Evolutionary conservation across 2,329 filamentous ascomycete genomes (phyloP).

Genomic region (Aspergillus chevalieri): DNA sequence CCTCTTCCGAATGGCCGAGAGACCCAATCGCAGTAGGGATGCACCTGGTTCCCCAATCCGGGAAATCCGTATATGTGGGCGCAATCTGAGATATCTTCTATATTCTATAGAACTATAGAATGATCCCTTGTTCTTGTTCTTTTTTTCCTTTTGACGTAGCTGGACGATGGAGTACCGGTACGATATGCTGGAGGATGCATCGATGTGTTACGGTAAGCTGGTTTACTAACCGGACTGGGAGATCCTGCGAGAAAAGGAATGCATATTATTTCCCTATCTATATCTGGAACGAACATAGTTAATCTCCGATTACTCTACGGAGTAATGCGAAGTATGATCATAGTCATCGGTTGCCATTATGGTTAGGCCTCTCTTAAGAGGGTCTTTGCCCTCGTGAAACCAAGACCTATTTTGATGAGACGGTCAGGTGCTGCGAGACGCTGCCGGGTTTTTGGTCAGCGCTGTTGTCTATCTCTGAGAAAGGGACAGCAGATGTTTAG

Average conservation of each 20-base stretch:
- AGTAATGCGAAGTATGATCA: too few species aligned
- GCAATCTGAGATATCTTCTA: not conserved
- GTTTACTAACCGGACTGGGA: not conserved
- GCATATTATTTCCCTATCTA: too few species aligned
- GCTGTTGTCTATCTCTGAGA: not conserved
- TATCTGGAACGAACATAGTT: too few species aligned
- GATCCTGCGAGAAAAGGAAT: too few species aligned
- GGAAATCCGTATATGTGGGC: not conserved
- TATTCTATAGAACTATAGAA: too few species aligned
- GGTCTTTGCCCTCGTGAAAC: not conserved
- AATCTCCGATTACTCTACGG: not conserved
- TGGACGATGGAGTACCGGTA: not conserved
- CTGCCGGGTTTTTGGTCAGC: not conserved
- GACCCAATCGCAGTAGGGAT: not conserved
- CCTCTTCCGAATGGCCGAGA: not conserved
- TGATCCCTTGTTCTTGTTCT: too few species aligned
- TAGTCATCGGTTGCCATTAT: too few species aligned
- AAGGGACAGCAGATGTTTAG: not conserved
- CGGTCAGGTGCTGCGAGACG: not conserved
- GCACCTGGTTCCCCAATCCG: not conserved
- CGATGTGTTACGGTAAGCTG: not conserved
- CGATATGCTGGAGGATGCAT: not conserved
- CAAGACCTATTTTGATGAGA: not conserved
- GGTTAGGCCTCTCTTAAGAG: not conserved
- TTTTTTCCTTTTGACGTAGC: not conserved